A percentile compares a stretch with the other conserved stretches of the same genome.
phyloP scores from a whole-genome alignment of 768 basidiomycete genomes.

The Hericium alpestre region DNA sequence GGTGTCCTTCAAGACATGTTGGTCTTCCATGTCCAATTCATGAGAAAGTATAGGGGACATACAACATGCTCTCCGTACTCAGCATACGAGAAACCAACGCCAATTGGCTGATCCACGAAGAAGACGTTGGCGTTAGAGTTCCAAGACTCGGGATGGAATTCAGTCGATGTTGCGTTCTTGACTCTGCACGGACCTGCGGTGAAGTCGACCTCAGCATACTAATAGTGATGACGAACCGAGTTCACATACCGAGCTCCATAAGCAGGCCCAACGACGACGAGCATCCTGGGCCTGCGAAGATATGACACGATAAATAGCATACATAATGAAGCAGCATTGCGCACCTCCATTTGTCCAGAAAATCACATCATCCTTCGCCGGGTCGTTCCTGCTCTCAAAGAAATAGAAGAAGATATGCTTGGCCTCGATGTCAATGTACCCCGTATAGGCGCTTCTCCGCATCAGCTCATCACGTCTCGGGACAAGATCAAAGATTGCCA shows the following conservation, averaged over 20 bases:
- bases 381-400: slow-evolving; percentile 32
- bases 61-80: slow-evolving; percentile 53
- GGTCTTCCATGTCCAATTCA: not conserved
- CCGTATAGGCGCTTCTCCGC: slow-evolving; percentile 41
- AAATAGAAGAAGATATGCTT: slow-evolving; percentile 63
- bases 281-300: slow-evolving; percentile 13
- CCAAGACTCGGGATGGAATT: slow-evolving; percentile 53
- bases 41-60: slow-evolving; percentile 9
- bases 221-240: slow-evolving; percentile 36
- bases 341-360: slow-evolving; percentile 29
- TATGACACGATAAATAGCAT: not conserved
- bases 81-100: slow-evolving; percentile 31
- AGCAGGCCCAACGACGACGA: slow-evolving; percentile 27
- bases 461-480: not conserved
- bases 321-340: slow-evolving; percentile 10
- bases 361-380: slow-evolving; percentile 21
- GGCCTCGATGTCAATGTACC: slow-evolving; percentile 57
- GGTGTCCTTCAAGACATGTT: slow-evolving; percentile 30
- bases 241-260: slow-evolving; percentile 34
- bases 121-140: slow-evolving; percentile 53
- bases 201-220: not conserved
- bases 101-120: slow-evolving; percentile 33
- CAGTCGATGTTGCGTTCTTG: slow-evolving; percentile 32
- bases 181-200: slow-evolving; percentile 60
- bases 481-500: not conserved